Evolutionary conservation across 305 asterid genomes (phyloP).

Genomic region (Fraxinus baroniana): DNA sequence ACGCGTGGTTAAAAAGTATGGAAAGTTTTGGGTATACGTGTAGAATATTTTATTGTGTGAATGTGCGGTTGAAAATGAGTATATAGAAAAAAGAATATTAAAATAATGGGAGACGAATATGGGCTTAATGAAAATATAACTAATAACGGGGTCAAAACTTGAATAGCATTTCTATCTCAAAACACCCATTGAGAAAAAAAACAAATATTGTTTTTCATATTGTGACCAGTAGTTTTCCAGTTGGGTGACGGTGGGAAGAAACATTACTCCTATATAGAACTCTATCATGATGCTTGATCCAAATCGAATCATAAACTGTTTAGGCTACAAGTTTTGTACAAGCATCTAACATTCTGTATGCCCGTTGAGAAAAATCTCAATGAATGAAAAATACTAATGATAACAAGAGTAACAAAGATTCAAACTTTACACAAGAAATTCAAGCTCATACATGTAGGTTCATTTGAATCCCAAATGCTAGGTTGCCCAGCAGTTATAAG

Average conservation of each 20-base stretch:
- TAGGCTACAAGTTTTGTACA: not conserved
- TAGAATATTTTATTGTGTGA: too few relatives aligned
- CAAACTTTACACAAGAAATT: not conserved
- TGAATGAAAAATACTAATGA: not conserved
- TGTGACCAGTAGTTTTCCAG: not conserved
- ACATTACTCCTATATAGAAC: not conserved
- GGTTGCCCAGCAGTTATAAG: not conserved
- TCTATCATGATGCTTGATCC: not conserved
- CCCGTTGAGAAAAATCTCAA: not conserved
- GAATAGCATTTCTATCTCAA: not conserved
- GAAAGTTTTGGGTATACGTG: too few relatives aligned
- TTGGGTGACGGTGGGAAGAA: not conserved
- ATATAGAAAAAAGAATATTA: too few relatives aligned
- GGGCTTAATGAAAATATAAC: not conserved
- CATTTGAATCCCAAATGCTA: not conserved
- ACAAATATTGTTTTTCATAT: not conserved
- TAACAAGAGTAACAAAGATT: not conserved
- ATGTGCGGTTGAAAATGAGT: too few relatives aligned
- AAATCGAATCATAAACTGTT: not conserved
- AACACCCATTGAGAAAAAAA: not conserved
- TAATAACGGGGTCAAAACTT: not conserved
- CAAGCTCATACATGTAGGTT: not conserved
- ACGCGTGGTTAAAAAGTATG: too few relatives aligned
- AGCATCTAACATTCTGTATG: not conserved
- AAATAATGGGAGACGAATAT: too few relatives aligned